Conservation (phyloP, 176 grass and related monocot genomes). For the Musa beccarii region DNA sequence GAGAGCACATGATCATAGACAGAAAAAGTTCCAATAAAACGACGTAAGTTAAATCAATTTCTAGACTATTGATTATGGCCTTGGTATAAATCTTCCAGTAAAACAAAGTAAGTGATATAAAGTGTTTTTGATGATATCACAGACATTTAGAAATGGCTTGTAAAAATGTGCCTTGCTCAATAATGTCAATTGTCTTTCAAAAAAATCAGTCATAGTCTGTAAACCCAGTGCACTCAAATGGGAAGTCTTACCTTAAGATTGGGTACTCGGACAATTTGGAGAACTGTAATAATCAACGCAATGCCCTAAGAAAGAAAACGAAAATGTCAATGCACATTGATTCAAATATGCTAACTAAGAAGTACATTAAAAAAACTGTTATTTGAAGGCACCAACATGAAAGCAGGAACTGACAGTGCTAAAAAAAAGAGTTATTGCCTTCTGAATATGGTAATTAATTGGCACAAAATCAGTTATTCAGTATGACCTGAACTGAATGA, state of each 20-base stretch:
- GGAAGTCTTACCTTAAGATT: conserved; percentile 68
- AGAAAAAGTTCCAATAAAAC: no score
- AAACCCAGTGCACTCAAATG: not conserved
- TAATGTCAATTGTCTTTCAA: not conserved
- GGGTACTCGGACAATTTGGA: conserved; percentile 85
- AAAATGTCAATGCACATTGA: not conserved
- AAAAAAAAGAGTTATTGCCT: not conserved
- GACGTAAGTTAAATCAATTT: no score
- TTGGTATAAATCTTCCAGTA: no score
- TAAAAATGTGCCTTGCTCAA: not conserved
- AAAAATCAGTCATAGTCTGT: not conserved
- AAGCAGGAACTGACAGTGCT: not conserved
- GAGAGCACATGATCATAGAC: no score
- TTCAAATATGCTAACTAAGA: not conserved
- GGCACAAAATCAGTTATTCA: not conserved
- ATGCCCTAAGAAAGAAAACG: conserved; percentile 50
- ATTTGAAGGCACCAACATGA: not conserved
- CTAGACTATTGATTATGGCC: no score
- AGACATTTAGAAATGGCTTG: no score
- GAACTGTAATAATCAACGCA: conserved; percentile 73
- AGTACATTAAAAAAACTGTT: not conserved
- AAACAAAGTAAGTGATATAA: no score
- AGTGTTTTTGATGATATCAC: no score
- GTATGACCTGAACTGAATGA: not conserved
- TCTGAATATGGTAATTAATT: not conserved